phyloP scores from a whole-genome alignment of 768 basidiomycete species.

The Erythrobasidium yunnanense region DNA sequence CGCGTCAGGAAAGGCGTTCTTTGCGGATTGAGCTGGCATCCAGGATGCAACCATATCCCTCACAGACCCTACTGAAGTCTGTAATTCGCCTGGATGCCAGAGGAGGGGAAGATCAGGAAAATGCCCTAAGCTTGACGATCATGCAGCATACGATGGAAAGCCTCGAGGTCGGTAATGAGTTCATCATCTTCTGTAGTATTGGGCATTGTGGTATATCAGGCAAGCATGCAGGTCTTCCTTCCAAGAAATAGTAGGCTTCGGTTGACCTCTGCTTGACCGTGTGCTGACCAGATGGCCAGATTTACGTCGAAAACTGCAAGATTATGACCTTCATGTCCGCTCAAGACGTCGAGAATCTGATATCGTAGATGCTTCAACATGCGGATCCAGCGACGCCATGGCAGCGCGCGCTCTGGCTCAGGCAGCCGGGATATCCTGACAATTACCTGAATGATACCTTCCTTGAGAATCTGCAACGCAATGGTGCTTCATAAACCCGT shows the following conservation, averaged over 20 bases:
- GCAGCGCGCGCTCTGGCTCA: slow-evolving; percentile 39
- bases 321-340: too few relatives aligned
- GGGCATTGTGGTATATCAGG: too few relatives aligned
- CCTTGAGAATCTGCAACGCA: slow-evolving; percentile 63
- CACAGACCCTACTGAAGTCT: slow-evolving; percentile 1
- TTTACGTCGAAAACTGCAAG: too few relatives aligned
- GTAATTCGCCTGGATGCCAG: slow-evolving; percentile 14
- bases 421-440: slow-evolving; percentile 59
- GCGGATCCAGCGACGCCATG: slow-evolving; percentile 22
- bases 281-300: too few relatives aligned
- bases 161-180: slow-evolving; percentile 1
- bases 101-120: not conserved
- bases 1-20: not conserved
- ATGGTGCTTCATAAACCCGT: slow-evolving; percentile 48
- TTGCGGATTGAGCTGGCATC: not conserved
- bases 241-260: too few relatives aligned
- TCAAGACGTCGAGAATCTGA: too few relatives aligned
- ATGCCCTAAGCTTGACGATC: not conserved
- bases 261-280: too few relatives aligned
- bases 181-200: slow-evolving; percentile 1
- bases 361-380: slow-evolving; percentile 22
- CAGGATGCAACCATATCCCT: slow-evolving; percentile 18
- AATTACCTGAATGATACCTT: slow-evolving; percentile 75
- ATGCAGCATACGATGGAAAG: slow-evolving; percentile 24
- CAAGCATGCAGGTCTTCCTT: too few relatives aligned